Evolutionary conservation across 73 alveolate genomes (phyloP), one percentile per base, ranked within the genome.

Genomic region (Breviolum minutum): DNA sequence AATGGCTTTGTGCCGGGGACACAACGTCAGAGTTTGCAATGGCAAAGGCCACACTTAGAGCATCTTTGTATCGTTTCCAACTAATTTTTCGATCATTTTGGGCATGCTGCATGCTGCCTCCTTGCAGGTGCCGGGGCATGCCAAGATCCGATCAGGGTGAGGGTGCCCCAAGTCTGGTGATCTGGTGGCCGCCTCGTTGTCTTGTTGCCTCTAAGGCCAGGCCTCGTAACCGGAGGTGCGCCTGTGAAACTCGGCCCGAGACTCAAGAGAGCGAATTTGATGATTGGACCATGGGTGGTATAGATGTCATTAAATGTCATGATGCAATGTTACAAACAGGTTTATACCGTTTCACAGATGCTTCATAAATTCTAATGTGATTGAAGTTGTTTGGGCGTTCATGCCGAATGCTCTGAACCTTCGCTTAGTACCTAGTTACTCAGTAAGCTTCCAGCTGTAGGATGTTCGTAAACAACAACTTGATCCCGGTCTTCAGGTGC

Each of bases 201-300:
- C 40, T 8, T 71, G 81, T 30, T 7, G 63, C 69, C 16, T 27
- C 62, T 63, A 7, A 92, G 98, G 98, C 98, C 98, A 7, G 98
- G 98, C 19, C 98, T 92, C 19, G 90, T 92, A 20, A 92, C 98
- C 7, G 98, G 98, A 14, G 98, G 98, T 2, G 98, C 98, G 30
- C 98, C 98, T 8, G 98, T 92, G 80, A 92, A 92, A 80, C 81
- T 92, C 6, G 98, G 98, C 13, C 60, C 22, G 63, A 79, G 32
- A 60, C 73, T 24, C 22, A 61, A 61, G 32, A 27, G 8, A 69
- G 19, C 27, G 19, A 20, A 20, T 69, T 71, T 71, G 82, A 13
- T 32, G 26, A 71, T 20, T 71, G 82, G 32, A 40, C 54, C 54
- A 40, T 40, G 54, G 54, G 54, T 40, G 54, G 54, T 40, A 40